Evolutionary conservation across 2,329 filamentous ascomycete genomes (phyloP).

Genomic region (Chalara sp.): DNA sequence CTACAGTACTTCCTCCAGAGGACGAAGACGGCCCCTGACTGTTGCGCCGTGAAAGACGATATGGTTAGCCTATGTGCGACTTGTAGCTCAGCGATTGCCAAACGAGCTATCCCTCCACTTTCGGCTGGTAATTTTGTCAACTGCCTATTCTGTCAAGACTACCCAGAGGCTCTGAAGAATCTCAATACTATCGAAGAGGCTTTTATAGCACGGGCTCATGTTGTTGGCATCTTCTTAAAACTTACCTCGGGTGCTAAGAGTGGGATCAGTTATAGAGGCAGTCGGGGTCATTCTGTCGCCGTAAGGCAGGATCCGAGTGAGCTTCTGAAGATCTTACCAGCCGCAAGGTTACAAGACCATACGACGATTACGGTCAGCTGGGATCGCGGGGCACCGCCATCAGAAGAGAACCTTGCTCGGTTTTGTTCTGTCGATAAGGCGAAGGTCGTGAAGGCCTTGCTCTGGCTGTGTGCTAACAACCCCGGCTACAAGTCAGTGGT

Average conservation of each 20-base stretch:
- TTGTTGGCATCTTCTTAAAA: constrained; percentile 6
- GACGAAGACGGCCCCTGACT: constrained; percentile 6
- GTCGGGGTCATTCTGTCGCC: constrained; percentile 7
- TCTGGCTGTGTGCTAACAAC: constrained; percentile 9
- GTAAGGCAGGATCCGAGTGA: constrained; percentile 6
- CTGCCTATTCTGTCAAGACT: constrained; percentile 8
- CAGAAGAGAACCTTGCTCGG: constrained; percentile 3
- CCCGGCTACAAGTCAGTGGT: constrained; percentile 8
- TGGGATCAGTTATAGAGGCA: constrained; percentile 4
- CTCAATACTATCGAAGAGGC: constrained; percentile 7
- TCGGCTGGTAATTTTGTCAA: constrained; percentile 8
- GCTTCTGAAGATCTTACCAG: constrained; percentile 5
- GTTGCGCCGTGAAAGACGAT: constrained; percentile 6
- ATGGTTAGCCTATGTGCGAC: constrained; percentile 4
- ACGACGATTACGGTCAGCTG: constrained; percentile 4
- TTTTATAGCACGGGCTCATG: constrained; percentile 7
- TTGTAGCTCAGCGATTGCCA: constrained; percentile 7
- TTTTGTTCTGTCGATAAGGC: constrained; percentile 6
- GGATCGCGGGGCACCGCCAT: constrained; percentile 1
- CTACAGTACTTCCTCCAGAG: constrained; percentile 5
- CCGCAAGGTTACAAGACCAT: constrained; percentile 4
- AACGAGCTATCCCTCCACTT: constrained; percentile 5
- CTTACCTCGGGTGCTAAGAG: constrained; percentile 5
- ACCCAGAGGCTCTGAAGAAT: constrained; percentile 6
- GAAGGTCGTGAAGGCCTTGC: constrained; percentile 8